These are phyloP conservation scores for Apophysomyces ossiformis DNA, from an alignment of 371 early-diverging fungal species.

Conservation along the genomic window DNA sequence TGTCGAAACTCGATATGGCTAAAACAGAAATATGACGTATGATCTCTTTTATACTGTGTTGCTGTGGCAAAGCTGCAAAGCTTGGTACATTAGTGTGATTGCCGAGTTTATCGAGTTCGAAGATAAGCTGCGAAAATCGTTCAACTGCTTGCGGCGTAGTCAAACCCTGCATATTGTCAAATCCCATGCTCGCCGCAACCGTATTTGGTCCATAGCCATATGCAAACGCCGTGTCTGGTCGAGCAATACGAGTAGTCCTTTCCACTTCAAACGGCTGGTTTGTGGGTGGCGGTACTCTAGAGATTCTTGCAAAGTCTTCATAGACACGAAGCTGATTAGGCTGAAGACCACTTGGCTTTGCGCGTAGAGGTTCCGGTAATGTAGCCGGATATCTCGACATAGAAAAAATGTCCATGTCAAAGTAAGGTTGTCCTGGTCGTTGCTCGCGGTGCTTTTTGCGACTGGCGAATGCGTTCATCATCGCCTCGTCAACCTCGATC, in stretches of 20 bases:
- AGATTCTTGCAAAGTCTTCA: constrained; percentile 69
- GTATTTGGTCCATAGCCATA: constrained; percentile 16
- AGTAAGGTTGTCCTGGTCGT: constrained; percentile 87
- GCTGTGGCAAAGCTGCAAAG: constrained; percentile 71
- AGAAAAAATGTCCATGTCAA: constrained; percentile 79
- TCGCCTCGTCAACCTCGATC: constrained; percentile 82
- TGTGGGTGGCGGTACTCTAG: constrained; percentile 31
- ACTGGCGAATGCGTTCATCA: constrained; percentile 67
- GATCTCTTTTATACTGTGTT: constrained; percentile 76
- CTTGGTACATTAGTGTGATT: constrained; percentile 58
- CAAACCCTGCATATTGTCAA: constrained; percentile 12
- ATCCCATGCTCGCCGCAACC: neutral
- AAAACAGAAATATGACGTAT: constrained; percentile 75
- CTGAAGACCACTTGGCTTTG: constrained; percentile 82
- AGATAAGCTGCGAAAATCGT: constrained; percentile 68
- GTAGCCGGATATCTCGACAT: constrained; percentile 77
- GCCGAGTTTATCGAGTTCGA: constrained; percentile 78
- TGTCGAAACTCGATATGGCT: constrained; percentile 68
- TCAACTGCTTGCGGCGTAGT: constrained; percentile 68
- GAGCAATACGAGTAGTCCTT: constrained; percentile 12
- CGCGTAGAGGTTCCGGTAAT: constrained; percentile 83
- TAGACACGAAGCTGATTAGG: constrained; percentile 81
- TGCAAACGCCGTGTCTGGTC: constrained; percentile 12
- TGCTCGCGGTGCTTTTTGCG: constrained; percentile 89
- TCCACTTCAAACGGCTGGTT: constrained; percentile 18